phyloP scores from a whole-genome alignment of 2,329 filamentous ascomycete genomes.

The Ascochyta fabae region DNA sequence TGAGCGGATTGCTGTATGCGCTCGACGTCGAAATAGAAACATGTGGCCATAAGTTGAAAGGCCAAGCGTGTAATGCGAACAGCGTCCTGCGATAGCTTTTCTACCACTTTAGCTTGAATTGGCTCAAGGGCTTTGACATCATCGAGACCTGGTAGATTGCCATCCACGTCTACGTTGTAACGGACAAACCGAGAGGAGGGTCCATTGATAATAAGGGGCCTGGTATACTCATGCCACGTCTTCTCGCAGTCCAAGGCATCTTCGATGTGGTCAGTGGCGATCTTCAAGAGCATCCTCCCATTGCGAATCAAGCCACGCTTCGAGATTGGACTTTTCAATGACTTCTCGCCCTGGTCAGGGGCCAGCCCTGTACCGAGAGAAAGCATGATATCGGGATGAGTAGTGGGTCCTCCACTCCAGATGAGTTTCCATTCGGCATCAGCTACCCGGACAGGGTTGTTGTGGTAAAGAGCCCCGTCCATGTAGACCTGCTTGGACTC shows the following conservation, averaged over 20 bases:
- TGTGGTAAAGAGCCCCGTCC: conserved; percentile 54
- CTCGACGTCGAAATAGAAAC: neutral
- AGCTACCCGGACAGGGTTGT: conserved; percentile 56
- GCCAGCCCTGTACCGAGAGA: conserved; percentile 13
- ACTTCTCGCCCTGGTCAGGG: neutral
- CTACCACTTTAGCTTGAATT: neutral
- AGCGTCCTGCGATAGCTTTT: neutral
- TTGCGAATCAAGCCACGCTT: neutral
- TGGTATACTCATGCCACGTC: neutral
- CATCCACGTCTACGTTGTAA: neutral
- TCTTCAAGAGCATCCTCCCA: neutral
- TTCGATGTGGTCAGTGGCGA: neutral
- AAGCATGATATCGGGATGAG: conserved; percentile 27
- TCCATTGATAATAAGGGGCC: neutral
- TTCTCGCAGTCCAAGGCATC: neutral
- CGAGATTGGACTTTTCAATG: neutral
- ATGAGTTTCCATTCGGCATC: conserved; percentile 50
- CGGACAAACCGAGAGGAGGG: neutral
- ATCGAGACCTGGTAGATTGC: neutral
- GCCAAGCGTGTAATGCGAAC: neutral
- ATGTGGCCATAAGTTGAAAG: neutral
- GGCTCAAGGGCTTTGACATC: neutral
- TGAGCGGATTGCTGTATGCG: neutral
- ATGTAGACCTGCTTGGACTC: conserved; percentile 51
- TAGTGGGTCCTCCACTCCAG: conserved; percentile 28